Evolutionary conservation across 2,329 filamentous ascomycete genomes (phyloP).

Genomic region (Neonectria ditissima): DNA sequence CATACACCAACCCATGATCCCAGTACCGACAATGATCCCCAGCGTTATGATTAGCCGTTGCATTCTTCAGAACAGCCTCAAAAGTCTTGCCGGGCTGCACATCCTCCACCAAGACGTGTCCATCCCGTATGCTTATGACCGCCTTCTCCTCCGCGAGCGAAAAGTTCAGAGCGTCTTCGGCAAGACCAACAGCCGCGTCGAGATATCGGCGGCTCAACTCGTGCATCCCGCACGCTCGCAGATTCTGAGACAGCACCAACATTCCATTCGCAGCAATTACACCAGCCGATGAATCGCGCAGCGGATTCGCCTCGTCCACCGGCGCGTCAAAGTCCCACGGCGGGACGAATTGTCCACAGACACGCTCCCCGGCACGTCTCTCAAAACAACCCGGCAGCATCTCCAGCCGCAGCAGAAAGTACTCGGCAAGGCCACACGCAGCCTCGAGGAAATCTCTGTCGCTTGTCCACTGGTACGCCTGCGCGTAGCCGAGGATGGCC

Average conservation of each 20-base stretch:
- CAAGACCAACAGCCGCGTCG: constrained; percentile 45
- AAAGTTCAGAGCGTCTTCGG: constrained; percentile 48
- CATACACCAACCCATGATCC: constrained; percentile 60
- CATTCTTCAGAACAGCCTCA: constrained; percentile 42
- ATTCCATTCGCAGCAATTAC: constrained; percentile 55
- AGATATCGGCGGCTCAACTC: constrained; percentile 40
- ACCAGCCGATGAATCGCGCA: constrained; percentile 53
- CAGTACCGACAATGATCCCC: constrained; percentile 44
- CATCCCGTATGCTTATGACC: neutral
- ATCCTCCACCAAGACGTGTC: neutral
- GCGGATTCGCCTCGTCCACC: constrained; percentile 43
- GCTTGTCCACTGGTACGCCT: constrained; percentile 62
- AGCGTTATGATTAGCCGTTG: constrained; percentile 51
- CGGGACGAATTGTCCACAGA: constrained; percentile 45
- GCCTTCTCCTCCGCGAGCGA: constrained; percentile 37
- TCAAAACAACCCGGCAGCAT: constrained; percentile 47
- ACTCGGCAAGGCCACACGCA: constrained; percentile 60
- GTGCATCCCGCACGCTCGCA: constrained; percentile 34
- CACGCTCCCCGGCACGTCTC: constrained; percentile 26
- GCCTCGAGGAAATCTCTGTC: constrained; percentile 57
- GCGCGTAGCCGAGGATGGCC: constrained; percentile 63
- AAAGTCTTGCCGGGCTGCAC: constrained; percentile 32
- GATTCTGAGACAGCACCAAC: constrained; percentile 51
- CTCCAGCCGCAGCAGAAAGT: constrained; percentile 59
- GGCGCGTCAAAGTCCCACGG: constrained; percentile 63